Conservation (phyloP, 2,329 filamentous ascomycete genomes). For the Trichophyton schoenleinii region DNA sequence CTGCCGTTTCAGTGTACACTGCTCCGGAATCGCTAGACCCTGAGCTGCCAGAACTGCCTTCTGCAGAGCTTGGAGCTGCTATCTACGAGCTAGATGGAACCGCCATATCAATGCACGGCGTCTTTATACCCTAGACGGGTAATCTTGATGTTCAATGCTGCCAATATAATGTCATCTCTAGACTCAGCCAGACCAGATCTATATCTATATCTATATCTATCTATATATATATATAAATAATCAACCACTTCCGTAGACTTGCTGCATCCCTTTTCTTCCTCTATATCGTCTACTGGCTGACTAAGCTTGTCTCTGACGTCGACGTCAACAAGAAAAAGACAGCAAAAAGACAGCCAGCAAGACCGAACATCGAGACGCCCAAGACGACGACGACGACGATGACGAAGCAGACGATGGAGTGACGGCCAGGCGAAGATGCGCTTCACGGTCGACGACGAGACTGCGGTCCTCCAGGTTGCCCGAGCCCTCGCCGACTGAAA, state of each 20-base stretch:
- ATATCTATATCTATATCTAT: no score
- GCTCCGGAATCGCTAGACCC: constrained; percentile 13
- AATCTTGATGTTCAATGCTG: no score
- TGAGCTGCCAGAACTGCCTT: neutral
- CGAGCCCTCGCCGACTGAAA: neutral
- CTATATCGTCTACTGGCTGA: no score
- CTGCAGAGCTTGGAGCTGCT: neutral
- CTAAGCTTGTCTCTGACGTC: no score
- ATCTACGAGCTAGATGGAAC: neutral
- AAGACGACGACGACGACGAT: neutral
- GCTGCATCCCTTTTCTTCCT: no score
- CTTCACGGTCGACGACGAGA: neutral
- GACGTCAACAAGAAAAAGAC: no score
- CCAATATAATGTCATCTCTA: no score
- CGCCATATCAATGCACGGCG: neutral
- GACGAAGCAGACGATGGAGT: neutral
- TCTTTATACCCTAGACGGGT: no score
- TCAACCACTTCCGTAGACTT: no score
- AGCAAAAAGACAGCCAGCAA: neutral
- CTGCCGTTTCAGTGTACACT: constrained; percentile 19
- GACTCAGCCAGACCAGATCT: no score
- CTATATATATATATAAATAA: no score
- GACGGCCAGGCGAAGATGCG: neutral
- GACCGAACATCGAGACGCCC: neutral
- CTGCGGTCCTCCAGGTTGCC: neutral